Conservation (phyloP, 2,329 filamentous ascomycete species). For the Neospermospora avenae region DNA sequence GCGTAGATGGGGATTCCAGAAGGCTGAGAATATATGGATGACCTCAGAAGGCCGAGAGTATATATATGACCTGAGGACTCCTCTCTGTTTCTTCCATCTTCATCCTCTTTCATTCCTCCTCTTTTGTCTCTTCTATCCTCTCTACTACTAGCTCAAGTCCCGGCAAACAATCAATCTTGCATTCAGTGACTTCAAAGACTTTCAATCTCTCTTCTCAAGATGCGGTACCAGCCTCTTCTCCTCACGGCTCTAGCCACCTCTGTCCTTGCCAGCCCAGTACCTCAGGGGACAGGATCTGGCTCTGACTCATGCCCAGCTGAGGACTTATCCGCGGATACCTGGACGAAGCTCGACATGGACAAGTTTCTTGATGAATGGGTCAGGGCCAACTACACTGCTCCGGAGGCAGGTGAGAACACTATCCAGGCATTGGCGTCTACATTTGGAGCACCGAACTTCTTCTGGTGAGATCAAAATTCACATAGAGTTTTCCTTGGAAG, state of each 20-base stretch:
- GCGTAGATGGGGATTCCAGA: no score
- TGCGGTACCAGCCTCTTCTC: background rate
- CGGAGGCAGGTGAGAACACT: background rate
- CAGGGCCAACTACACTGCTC: background rate
- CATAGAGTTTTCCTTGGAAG: background rate
- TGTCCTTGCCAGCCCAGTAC: background rate
- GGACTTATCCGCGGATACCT: conserved; percentile 2
- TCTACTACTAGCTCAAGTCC: background rate
- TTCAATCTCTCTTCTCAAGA: background rate
- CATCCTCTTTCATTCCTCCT: background rate
- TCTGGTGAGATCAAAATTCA: conserved; percentile 13
- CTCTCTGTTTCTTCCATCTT: background rate
- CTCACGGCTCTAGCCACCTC: background rate
- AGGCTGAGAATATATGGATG: no score
- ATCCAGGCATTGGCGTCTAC: conserved; percentile 15
- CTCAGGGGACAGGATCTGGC: background rate
- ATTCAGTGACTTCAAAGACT: no score
- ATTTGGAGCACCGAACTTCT: conserved; percentile 21
- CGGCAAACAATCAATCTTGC: background rate
- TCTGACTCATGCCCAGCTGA: conserved; percentile 10
- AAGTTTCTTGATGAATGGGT: conserved; percentile 8
- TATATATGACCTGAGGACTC: background rate
- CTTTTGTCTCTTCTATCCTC: background rate
- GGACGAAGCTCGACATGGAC: conserved; percentile 13
- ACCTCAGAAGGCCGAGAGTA: no score